Conservation (phyloP, 2,329 filamentous ascomycete species). For the Lachnellula willkommii region DNA sequence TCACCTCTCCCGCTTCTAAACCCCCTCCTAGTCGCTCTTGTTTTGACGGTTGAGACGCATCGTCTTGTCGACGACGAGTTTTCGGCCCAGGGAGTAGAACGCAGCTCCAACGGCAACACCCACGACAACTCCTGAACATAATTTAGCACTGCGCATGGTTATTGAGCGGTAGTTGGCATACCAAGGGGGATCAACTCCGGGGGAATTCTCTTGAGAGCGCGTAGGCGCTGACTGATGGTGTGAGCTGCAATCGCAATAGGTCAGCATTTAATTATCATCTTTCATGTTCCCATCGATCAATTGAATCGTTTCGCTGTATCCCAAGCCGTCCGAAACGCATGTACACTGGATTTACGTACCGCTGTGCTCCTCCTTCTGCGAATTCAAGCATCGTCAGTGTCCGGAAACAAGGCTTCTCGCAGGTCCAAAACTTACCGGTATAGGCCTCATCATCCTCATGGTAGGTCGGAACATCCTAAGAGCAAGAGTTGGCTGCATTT, state of each 20-base stretch:
- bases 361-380: conserved; percentile 60
- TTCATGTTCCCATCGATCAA: conserved; percentile 7
- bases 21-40: conserved; percentile 29
- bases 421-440: conserved; percentile 58
- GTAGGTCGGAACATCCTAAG: conserved; percentile 64
- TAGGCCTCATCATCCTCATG: conserved; percentile 60
- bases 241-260: conserved; percentile 58
- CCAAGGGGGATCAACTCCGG: conserved; percentile 92
- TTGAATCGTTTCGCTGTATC: conserved; percentile 7
- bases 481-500: conserved; percentile 48
- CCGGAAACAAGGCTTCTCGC: conserved; percentile 3
- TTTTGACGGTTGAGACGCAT: conserved; percentile 75
- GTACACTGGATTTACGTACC: conserved; percentile 45
- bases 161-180: conserved; percentile 43
- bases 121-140: conserved; percentile 65
- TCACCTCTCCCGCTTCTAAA: conserved; percentile 8
- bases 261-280: conserved; percentile 15
- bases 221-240: conserved; percentile 92
- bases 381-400: conserved; percentile 28
- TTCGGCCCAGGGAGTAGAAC: conserved; percentile 73
- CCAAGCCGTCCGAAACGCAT: conserved; percentile 4
- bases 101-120: conserved; percentile 77
- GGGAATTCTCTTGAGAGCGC: conserved; percentile 82
- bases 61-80: conserved; percentile 85
- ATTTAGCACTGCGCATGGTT: conserved; percentile 23